Evolutionary conservation across 306 rosid genomes (phyloP).

Genomic region (Benincasa hispida): DNA sequence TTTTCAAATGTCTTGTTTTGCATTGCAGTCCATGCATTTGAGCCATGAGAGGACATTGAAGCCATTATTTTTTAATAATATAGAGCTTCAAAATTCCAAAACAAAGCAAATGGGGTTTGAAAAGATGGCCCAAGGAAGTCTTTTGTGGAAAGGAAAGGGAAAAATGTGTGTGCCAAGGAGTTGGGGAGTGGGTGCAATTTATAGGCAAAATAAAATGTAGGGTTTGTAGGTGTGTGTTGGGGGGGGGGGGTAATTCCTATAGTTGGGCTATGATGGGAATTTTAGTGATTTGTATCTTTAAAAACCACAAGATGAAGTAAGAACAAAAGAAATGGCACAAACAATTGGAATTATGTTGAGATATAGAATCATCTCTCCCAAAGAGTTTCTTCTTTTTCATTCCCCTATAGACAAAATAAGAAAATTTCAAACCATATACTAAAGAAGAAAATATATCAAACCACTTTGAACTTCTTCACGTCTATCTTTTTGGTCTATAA

Average conservation of each 20-base stretch:
- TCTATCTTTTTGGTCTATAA: too few relatives aligned
- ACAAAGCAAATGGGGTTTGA: neutral
- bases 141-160: too few relatives aligned
- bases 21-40: conserved; percentile 18
- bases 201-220: neutral
- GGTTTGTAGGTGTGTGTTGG: neutral
- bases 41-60: conserved; percentile 5
- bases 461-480: too few relatives aligned
- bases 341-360: neutral
- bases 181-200: neutral
- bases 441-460: too few relatives aligned
- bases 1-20: conserved; percentile 25
- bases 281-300: neutral
- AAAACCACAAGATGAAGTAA: neutral
- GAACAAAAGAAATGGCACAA: neutral
- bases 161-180: neutral
- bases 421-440: too few relatives aligned
- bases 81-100: too few relatives aligned
- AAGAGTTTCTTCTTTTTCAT: neutral
- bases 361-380: neutral
- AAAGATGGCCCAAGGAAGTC: too few relatives aligned
- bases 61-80: neutral
- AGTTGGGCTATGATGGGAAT: neutral
- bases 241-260: neutral
- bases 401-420: too few relatives aligned